Percentiles rank a stretch among this genome's conserved stretches.
Conservation (phyloP, 148 eudicot genomes). For the Rhododendron williamsianum region DNA sequence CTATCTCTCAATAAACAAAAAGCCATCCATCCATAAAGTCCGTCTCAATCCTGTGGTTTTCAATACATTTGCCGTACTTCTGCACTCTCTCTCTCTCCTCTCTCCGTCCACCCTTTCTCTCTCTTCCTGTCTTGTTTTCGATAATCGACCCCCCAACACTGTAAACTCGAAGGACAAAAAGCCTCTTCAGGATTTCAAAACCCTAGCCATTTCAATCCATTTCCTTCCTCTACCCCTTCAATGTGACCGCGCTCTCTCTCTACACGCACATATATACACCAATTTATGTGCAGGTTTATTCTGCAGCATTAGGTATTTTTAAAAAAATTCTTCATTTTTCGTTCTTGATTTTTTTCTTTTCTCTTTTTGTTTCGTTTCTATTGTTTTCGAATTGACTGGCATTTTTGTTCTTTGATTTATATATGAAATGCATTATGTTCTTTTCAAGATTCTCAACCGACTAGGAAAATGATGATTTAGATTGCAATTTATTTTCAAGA, state of each 20-base stretch:
- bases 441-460: conserved; percentile 1
- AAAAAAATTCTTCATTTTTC: background rate
- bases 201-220: conserved; percentile 15
- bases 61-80: conserved; percentile 35
- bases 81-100: conserved; percentile 14
- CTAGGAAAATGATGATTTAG: background rate
- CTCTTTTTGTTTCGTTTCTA: background rate
- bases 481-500: background rate
- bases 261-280: background rate
- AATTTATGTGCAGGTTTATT: background rate
- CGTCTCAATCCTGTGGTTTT: conserved; percentile 47
- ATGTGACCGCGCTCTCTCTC: conserved; percentile 7
- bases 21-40: conserved; percentile 28
- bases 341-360: background rate
- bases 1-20: background rate
- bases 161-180: background rate
- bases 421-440: background rate
- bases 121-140: background rate
- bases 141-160: background rate
- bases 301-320: background rate
- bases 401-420: background rate
- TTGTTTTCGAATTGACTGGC: background rate
- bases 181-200: conserved; percentile 8
- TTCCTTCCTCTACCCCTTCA: background rate
- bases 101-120: background rate